Evolutionary conservation across 108 stramenopile genomes (phyloP), one percentile per base, ranked within the genome.

Genomic region (Cyclotella sp.): DNA sequence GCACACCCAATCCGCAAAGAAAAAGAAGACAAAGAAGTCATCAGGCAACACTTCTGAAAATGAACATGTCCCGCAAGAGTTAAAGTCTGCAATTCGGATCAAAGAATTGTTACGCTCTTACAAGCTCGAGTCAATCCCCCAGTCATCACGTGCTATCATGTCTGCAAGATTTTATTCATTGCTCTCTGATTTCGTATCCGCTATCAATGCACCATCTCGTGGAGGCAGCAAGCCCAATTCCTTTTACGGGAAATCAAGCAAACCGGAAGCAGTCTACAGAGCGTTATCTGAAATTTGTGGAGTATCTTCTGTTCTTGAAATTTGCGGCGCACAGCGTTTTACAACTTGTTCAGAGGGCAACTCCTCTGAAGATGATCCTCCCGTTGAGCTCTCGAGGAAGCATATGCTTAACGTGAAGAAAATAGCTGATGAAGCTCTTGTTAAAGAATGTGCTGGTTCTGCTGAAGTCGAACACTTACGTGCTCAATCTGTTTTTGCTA

Each of bases 91-190:
- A 60, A 6, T 79, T 60, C 64, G 78, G 66, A 73, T 85, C 13
- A 70, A 77, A 57, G 68, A 78, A 66, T 44, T 76, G 30, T 63
- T 78, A 12, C 30, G 53, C 9, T 63, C 73, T 15, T 58, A 61
- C 19, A 46, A 40, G 16, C 29, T 73, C 10, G 46, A 41, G 19
- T 59, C 64, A 8, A 65, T 81, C 51, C 72, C 89, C 18, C 65
- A 84, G 57, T 26, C 63, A n/a, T 57, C 85, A 18, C 81, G 93
- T 27, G 61, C 76, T 26, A 70, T 89, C n/a, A 60, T 89, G 55
- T 87, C 93, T 15, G 77, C 90, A 16, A 82, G 90, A 47, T 95
- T 89, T 69, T 95, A 84, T 78, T 91, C 90, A 3, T 70, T 91
- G 30, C 62, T 92, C 13, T 78, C 90, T 11, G 93, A 93, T 30